Percentiles rank a stretch among this genome's conserved stretches.
Evolutionary conservation across 768 basidiomycete species (phyloP).

Genomic region (Pilatotrama ljubarskyi): DNA sequence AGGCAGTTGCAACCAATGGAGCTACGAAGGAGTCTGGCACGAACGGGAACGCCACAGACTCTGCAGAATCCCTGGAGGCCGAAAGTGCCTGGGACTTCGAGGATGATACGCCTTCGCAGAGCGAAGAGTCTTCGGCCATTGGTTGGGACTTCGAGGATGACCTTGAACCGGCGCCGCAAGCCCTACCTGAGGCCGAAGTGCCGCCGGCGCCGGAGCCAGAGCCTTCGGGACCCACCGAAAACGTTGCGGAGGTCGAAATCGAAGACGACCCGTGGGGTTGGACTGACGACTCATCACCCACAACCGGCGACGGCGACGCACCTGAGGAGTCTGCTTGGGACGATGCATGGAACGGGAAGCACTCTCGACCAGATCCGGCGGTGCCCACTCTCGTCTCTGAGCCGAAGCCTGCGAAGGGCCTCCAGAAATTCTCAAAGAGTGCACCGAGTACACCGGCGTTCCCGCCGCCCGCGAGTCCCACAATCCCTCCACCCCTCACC

Average conservation of each 20-base stretch:
- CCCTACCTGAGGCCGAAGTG: constrained; percentile 4
- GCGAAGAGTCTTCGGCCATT: constrained; percentile 27
- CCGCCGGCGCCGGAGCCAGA: constrained; percentile 3
- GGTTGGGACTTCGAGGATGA: constrained; percentile 47
- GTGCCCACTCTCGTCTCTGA: constrained; percentile 31
- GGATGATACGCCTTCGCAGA: constrained; percentile 26
- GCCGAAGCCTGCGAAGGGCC: constrained; percentile 55
- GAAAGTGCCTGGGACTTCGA: constrained; percentile 45
- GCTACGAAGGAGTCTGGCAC: neutral
- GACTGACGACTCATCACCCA: constrained; percentile 52
- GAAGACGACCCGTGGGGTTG: constrained; percentile 58
- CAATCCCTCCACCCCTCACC: constrained; percentile 11
- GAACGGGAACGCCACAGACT: constrained; percentile 6
- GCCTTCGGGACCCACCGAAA: constrained; percentile 23
- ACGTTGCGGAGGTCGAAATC: constrained; percentile 51
- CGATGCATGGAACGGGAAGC: constrained; percentile 40
- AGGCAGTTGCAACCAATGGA: neutral
- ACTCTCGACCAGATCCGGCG: neutral
- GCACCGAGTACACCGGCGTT: constrained; percentile 22
- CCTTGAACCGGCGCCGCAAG: constrained; percentile 2
- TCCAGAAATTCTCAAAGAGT: constrained; percentile 59
- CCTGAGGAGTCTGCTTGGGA: constrained; percentile 69
- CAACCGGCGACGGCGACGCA: constrained; percentile 32
- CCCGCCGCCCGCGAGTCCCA: constrained; percentile 13
- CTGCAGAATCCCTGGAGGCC: constrained; percentile 27